Conservation (phyloP, 2,329 filamentous ascomycete species). For the Cladosporium sp. region DNA sequence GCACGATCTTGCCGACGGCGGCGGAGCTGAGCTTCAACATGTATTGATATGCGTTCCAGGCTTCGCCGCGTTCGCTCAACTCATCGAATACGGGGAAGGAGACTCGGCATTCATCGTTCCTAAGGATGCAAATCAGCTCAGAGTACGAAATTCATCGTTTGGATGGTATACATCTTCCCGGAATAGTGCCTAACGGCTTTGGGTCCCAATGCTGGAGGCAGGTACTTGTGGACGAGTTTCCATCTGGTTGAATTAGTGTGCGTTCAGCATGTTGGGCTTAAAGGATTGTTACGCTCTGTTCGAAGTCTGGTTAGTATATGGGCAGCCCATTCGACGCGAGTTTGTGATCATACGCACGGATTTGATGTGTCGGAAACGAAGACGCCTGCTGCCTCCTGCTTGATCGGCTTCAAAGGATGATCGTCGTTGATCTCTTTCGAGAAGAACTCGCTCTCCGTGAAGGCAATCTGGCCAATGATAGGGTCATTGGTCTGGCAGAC, state of each 20-base stretch:
- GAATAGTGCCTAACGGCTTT: conserved; percentile 63
- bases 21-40: conserved; percentile 52
- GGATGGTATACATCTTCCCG: conserved; percentile 59
- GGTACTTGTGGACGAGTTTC: conserved; percentile 59
- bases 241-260: conserved; percentile 38
- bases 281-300: neutral
- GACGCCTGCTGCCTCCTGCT: conserved; percentile 33
- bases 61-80: conserved; percentile 49
- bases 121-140: neutral
- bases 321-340: neutral
- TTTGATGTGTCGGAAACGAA: conserved; percentile 51
- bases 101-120: conserved; percentile 6
- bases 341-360: conserved; percentile 24
- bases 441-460: conserved; percentile 40
- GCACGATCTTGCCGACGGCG: conserved; percentile 46
- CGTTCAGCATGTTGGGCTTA: neutral
- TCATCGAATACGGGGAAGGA: conserved; percentile 50
- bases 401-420: conserved; percentile 38
- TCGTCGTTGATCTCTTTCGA: conserved; percentile 44
- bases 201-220: conserved; percentile 59
- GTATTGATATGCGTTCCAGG: conserved; percentile 52
- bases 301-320: neutral
- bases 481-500: conserved; percentile 42
- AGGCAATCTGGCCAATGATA: conserved; percentile 35
- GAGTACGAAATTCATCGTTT: neutral